phyloP scores from a whole-genome alignment of 305 asterid genomes.

The Withania somnifera region DNA sequence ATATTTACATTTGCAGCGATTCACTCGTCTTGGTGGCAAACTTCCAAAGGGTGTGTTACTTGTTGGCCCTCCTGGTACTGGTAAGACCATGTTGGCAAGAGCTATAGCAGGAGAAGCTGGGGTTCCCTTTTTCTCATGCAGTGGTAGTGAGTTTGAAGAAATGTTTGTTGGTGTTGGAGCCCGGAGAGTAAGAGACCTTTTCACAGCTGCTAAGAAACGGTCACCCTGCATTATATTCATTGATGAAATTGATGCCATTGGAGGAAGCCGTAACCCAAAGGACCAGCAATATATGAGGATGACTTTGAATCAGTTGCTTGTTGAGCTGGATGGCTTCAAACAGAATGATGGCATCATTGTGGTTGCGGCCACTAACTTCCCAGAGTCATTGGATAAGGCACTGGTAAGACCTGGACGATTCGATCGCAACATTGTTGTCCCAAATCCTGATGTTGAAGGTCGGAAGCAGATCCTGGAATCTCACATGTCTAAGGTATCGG shows the following conservation, averaged over 20 bases:
- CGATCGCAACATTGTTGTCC: slow-evolving; percentile 84
- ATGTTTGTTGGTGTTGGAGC: slow-evolving; percentile 98
- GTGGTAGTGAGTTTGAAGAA: slow-evolving; percentile 92
- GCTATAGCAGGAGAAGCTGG: slow-evolving; percentile 97
- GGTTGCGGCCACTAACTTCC: slow-evolving; percentile 91
- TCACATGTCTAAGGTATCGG: slow-evolving; percentile 85
- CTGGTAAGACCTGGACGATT: slow-evolving; percentile 93
- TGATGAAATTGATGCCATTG: slow-evolving; percentile 96
- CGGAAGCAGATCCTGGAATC: slow-evolving; percentile 90
- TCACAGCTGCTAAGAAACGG: slow-evolving; percentile 90
- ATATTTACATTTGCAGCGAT: slow-evolving; percentile 38
- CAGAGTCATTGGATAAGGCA: slow-evolving; percentile 91
- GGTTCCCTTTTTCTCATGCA: slow-evolving; percentile 84
- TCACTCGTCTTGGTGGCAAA: slow-evolving; percentile 91
- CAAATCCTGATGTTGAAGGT: slow-evolving; percentile 97
- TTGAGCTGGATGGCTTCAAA: slow-evolving; percentile 94
- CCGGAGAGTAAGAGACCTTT: slow-evolving; percentile 79
- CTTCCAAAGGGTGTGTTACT: slow-evolving; percentile 88
- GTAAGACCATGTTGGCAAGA: slow-evolving; percentile 95
- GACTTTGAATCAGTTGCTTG: slow-evolving; percentile 93
- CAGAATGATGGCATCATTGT: slow-evolving; percentile 95
- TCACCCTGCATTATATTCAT: slow-evolving; percentile 92
- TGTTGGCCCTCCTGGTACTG: slow-evolving; percentile 98
- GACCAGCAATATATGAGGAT: slow-evolving; percentile 96
- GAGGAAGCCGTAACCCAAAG: slow-evolving; percentile 92